Evolutionary conservation across 495 filamentous ascomycete species (phyloP), one percentile per base, ranked within the genome.

Genomic region (Lindgomyces ingoldianus): DNA sequence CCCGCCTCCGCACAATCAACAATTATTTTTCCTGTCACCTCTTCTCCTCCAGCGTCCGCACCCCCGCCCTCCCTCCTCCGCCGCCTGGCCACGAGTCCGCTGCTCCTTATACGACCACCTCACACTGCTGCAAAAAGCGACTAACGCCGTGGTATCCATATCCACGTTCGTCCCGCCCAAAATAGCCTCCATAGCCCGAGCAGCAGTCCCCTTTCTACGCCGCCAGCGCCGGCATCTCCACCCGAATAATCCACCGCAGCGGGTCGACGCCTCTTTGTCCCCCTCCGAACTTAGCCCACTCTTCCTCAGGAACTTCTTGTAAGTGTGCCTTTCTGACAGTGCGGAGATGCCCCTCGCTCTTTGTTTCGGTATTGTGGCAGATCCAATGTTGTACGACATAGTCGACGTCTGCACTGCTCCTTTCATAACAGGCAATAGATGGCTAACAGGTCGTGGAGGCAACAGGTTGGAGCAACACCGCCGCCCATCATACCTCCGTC

Each of bases 291-390:
- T 27, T 53, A 56, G 58, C 8, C 12, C 19, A 21, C 33, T 21
- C 10, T 60, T 58, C 59, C 57, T 70, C 49, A 62, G 58, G 60
- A 22, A 64, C 62, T n/a, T 24, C 49, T 49, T 63, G 68, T 70
- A 48, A 57, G 65, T 67, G 62, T 58, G 27, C 18, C 56, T 57
- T 42, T 18, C 55, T 46, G 25, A 36, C 64, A 42, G 49, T 56
- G 53, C 46, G 24, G 50, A 61, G 45, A 30, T 62, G 21, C 57
- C 58, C 63, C 59, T 65, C 62, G 30, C 25, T 62, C 67, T 67
- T 70, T 70, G 68, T 70, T 63, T 60, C 68, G 53, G 30, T 19
- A 46, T 49, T 45, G 63, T 64, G 68, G 55, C 53, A 67, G 68
- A 63, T 50, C 12, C 54, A 47, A 63, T 67, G 68, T 60, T 63